Evolutionary conservation across 2,329 filamentous ascomycete genomes (phyloP), one percentile per base, ranked within the genome.

Genomic region (Ambrosiella cleistominuta): DNA sequence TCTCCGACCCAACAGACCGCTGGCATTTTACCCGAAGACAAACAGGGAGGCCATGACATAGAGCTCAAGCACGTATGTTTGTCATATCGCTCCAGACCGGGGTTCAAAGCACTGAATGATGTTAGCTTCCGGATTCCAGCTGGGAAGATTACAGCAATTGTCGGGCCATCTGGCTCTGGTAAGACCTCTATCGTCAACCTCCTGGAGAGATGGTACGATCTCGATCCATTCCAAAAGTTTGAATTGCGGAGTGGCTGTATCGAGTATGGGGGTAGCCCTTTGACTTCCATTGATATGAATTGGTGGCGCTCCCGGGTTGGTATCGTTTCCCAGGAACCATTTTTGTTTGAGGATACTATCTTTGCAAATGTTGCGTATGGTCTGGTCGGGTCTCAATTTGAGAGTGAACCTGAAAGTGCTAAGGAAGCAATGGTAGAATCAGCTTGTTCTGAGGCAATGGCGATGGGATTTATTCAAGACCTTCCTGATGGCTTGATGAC

Each of bases 181-280:
- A 90, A 89, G 67, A 85, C 81, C 55, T 89, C 85, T 0, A 80
- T 88, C 35, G 79, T 88, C 0, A 83, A 81, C 0, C 69, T 89
- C 1, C 71, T 88, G 2, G 81, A 88, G 65, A 73, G 83, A 38
- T 88, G 83, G 82, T 88, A 88, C 65, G 59, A 81, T 79, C 1
- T 70, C 11, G 51, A 60, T 40, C 17, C 27, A 27, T 27, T 42
- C 45, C 27, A 56, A 44, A 13, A 54, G 37, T 38, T 56, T 27
- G 19, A 57, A 49, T 12, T 70, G 66, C 6, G 64, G 66, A 2
- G 75, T 87, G 50, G 57, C 8, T n/a, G 19, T 11, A 52, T 61
- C 3, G 68, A 69, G 0, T 77, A 81, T 3, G 77, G 74, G 42
- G 75, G 72, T 1, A 74, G 76, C 44, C 68, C 75, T 27, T 69